Evolutionary conservation across 2,329 filamentous ascomycete genomes (phyloP).

Genomic region (Trichophaea hybrida): DNA sequence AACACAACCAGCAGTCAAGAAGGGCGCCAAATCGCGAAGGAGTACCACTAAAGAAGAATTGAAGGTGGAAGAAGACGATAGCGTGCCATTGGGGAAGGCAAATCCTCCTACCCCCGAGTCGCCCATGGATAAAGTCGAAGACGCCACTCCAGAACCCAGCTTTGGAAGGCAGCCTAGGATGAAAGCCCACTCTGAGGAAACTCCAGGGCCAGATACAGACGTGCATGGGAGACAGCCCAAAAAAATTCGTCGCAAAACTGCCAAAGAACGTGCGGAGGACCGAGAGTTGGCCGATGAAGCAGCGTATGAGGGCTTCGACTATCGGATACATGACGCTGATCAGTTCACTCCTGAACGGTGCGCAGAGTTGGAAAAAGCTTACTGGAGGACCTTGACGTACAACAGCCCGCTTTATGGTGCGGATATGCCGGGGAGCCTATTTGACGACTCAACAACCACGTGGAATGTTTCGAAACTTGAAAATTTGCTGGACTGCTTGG

Average conservation of each 20-base stretch:
- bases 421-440: constrained; percentile 89
- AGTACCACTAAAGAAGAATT: constrained; percentile 29
- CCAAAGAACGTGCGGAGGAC: constrained; percentile 23
- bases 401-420: constrained; percentile 90
- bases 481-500: constrained; percentile 83
- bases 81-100: constrained; percentile 35
- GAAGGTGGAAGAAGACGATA: constrained; percentile 31
- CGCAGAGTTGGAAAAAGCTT: constrained; percentile 82
- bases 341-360: constrained; percentile 86
- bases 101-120: constrained; percentile 47
- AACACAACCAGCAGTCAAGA: constrained; percentile 21
- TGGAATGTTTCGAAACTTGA: constrained; percentile 96
- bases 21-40: constrained; percentile 29
- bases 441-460: constrained; percentile 64
- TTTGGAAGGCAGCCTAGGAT: constrained; percentile 24
- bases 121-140: constrained; percentile 31
- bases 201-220: constrained; percentile 33
- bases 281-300: constrained; percentile 41
- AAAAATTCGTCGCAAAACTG: constrained; percentile 54
- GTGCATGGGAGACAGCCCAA: constrained; percentile 44
- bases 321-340: constrained; percentile 65
- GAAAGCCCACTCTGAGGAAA: constrained; percentile 30
- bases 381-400: constrained; percentile 96
- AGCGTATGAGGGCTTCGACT: constrained; percentile 81
- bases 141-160: constrained; percentile 29